Conservation (phyloP, 164 flowering plant genomes). For the Kalanchoe fedtschenkoi region DNA sequence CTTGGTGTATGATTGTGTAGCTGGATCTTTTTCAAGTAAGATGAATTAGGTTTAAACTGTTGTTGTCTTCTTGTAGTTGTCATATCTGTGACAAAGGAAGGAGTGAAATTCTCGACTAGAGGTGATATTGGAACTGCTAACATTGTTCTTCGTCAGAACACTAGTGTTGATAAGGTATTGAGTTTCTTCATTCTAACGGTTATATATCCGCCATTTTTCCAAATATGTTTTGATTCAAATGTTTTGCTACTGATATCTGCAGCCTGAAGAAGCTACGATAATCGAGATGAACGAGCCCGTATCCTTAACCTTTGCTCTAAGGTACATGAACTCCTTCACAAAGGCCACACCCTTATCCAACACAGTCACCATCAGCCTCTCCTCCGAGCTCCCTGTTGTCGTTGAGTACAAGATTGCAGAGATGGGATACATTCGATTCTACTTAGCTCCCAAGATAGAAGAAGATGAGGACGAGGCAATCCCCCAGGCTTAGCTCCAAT, state of each 20-base stretch:
- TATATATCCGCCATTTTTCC: too few species aligned
- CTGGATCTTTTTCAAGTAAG: background rate
- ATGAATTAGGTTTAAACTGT: background rate
- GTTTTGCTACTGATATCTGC: slow-evolving; percentile 12
- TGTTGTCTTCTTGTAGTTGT: slow-evolving; percentile 39
- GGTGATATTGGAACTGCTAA: slow-evolving; percentile 87
- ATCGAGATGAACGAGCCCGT: slow-evolving; percentile 90
- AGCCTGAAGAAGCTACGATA: slow-evolving; percentile 80
- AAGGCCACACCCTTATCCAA: slow-evolving; percentile 71
- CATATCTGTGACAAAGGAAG: slow-evolving; percentile 85
- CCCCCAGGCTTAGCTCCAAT: slow-evolving; percentile 15
- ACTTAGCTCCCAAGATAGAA: slow-evolving; percentile 83
- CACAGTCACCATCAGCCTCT: slow-evolving; percentile 70
- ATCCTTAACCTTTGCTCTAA: slow-evolving; percentile 69
- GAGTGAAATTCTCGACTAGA: slow-evolving; percentile 80
- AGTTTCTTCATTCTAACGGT: too few species aligned
- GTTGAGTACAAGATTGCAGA: slow-evolving; percentile 88
- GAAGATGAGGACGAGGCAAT: slow-evolving; percentile 66
- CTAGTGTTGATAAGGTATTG: slow-evolving; percentile 66
- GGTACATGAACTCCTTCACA: slow-evolving; percentile 87
- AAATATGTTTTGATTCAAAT: background rate
- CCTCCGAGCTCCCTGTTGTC: slow-evolving; percentile 73
- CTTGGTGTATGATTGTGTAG: background rate
- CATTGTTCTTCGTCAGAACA: slow-evolving; percentile 70
- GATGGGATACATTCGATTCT: slow-evolving; percentile 72